Evolutionary conservation across 768 basidiomycete genomes (phyloP).

Genomic region (Suillus brevipes): DNA sequence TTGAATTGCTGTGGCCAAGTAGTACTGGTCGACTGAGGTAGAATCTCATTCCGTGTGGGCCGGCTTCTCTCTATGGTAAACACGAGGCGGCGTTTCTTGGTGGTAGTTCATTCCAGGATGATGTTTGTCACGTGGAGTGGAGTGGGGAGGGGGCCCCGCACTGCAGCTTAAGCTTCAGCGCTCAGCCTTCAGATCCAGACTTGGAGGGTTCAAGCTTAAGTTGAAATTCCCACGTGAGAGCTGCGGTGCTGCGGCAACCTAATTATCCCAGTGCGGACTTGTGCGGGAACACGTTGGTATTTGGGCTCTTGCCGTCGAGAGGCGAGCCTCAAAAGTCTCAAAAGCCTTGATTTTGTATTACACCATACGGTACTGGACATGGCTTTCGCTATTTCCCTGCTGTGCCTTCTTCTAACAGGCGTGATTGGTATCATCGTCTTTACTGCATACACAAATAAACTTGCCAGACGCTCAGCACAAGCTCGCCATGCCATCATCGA

Average conservation of each 20-base stretch:
- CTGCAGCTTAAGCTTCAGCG: too few species aligned
- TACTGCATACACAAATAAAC: constrained; percentile 23
- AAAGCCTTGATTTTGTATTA: neutral
- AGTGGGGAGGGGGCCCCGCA: neutral
- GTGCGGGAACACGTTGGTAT: neutral
- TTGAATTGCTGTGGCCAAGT: neutral
- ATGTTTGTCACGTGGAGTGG: too few species aligned
- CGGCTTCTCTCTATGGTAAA: neutral
- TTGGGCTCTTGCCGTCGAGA: neutral
- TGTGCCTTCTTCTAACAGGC: constrained; percentile 19
- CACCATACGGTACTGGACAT: neutral
- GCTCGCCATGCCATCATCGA: constrained; percentile 23
- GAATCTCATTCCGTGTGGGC: neutral
- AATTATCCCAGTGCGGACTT: neutral
- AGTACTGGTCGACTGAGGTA: neutral
- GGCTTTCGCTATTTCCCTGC: neutral
- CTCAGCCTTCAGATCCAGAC: too few species aligned
- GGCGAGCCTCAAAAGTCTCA: neutral
- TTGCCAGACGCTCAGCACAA: constrained; percentile 24
- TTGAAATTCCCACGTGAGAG: neutral
- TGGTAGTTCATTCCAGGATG: neutral
- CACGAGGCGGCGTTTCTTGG: neutral
- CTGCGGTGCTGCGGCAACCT: neutral
- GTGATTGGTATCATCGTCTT: constrained; percentile 20
- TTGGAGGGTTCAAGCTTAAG: too few species aligned